These are phyloP conservation scores for Emydomyces testavorans DNA, from an alignment of 2,329 filamentous ascomycete species.

Conservation along the genomic window DNA sequence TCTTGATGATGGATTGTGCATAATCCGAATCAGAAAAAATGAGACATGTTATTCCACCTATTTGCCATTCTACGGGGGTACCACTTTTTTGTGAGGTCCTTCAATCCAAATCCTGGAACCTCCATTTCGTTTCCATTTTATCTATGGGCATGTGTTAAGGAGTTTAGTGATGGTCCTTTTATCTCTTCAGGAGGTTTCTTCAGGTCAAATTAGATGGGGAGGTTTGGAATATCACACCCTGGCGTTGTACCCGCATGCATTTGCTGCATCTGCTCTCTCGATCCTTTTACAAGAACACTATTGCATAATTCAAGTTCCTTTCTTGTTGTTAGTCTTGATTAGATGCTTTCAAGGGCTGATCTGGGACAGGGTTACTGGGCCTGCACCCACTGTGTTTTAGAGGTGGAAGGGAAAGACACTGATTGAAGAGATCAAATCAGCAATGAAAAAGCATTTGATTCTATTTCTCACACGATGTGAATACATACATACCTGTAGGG, in stretches of 20 bases:
- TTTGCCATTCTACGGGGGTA: not conserved
- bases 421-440: too few species aligned
- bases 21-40: not conserved
- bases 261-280: not conserved
- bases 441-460: not conserved
- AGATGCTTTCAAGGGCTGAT: not conserved
- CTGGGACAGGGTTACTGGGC: not conserved
- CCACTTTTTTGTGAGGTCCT: too few species aligned
- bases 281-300: not conserved
- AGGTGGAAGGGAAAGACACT: too few species aligned
- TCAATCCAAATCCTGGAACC: too few species aligned
- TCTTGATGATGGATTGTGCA: not conserved
- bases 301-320: not conserved
- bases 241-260: not conserved
- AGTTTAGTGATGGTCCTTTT: conserved; percentile 1
- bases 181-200: not conserved
- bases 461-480: too few species aligned
- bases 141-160: conserved; percentile 2
- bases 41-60: not conserved
- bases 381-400: too few species aligned
- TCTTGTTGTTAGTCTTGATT: too few species aligned
- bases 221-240: not conserved
- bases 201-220: conserved; percentile 7
- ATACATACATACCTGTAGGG: too few species aligned
- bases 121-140: not conserved